These are phyloP conservation scores for Calonectria crousiana DNA, from an alignment of 2,329 filamentous ascomycete species.

Conservation along the genomic window DNA sequence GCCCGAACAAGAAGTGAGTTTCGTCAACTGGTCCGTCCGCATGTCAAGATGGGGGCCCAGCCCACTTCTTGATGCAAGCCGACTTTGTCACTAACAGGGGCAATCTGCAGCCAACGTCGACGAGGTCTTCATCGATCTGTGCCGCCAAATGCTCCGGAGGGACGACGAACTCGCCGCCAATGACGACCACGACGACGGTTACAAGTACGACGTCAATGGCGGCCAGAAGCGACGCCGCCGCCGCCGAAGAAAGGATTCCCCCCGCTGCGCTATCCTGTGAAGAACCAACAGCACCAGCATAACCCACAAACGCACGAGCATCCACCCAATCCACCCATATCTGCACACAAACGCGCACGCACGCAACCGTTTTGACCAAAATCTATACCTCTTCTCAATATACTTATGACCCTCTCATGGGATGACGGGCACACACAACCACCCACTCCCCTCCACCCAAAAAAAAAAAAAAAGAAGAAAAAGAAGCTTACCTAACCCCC, in stretches of 20 bases:
- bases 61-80: constrained; percentile 23
- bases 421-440: not conserved
- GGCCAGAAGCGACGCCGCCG: constrained; percentile 46
- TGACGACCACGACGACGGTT: constrained; percentile 54
- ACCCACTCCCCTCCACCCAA: no score
- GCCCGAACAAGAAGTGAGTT: constrained; percentile 78
- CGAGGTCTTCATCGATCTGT: constrained; percentile 88
- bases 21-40: not conserved
- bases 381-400: not conserved
- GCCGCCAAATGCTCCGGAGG: constrained; percentile 83
- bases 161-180: constrained; percentile 64
- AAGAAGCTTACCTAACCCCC: constrained; percentile 15
- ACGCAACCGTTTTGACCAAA: not conserved
- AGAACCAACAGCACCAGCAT: not conserved
- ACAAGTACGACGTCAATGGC: constrained; percentile 53
- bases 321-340: not conserved
- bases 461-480: not conserved
- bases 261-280: constrained; percentile 60
- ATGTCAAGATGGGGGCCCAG: not conserved
- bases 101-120: constrained; percentile 79
- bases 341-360: not conserved
- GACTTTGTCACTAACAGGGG: constrained; percentile 41
- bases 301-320: not conserved
- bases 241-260: constrained; percentile 49
- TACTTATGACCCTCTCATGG: not conserved